Percentiles rank a stretch among this genome's conserved stretches.
Evolutionary conservation across 148 eudicot species (phyloP).

Genomic region (Cornus kousa): DNA sequence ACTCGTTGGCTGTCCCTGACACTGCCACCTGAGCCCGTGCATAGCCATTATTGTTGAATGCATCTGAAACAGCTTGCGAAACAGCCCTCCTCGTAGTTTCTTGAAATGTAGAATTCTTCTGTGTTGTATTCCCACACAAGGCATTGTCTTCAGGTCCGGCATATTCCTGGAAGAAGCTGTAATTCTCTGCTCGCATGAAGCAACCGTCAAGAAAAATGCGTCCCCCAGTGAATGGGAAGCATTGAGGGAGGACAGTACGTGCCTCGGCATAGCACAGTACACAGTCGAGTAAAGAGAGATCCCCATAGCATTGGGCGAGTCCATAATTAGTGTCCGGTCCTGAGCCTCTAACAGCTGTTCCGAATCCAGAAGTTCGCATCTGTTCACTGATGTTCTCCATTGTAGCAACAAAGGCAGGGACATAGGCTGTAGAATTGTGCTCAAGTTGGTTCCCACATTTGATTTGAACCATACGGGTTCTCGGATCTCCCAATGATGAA

Average conservation of each 20-base stretch:
- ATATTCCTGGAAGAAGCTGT: constrained; percentile 36
- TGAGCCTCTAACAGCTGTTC: constrained; percentile 30
- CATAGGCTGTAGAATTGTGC: constrained; percentile 21
- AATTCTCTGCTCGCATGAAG: constrained; percentile 45
- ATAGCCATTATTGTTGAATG: constrained; percentile 25
- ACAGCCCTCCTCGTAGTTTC: constrained; percentile 30
- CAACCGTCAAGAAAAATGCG: constrained; percentile 52
- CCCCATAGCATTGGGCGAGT: constrained; percentile 62
- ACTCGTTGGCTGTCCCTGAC: constrained; percentile 27
- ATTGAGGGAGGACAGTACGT: constrained; percentile 46
- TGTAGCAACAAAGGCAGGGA: constrained; percentile 28
- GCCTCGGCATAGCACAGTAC: constrained; percentile 51
- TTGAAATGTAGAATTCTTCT: constrained; percentile 16
- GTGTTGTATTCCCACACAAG: constrained; percentile 36
- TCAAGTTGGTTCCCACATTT: constrained; percentile 23
- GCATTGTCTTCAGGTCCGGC: constrained; percentile 27
- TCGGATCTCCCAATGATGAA: constrained; percentile 20
- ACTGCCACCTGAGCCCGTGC: constrained; percentile 23
- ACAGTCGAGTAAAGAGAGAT: constrained; percentile 50
- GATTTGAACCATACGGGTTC: constrained; percentile 18
- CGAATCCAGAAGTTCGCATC: constrained; percentile 31
- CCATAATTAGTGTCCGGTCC: constrained; percentile 39
- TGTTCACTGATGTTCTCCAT: constrained; percentile 42
- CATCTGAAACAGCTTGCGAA: constrained; percentile 27
- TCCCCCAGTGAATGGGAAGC: constrained; percentile 41